Base-by-base conservation (phyloP, 805 yeast species). In the Lipomyces spencermartinsiae region DNA sequence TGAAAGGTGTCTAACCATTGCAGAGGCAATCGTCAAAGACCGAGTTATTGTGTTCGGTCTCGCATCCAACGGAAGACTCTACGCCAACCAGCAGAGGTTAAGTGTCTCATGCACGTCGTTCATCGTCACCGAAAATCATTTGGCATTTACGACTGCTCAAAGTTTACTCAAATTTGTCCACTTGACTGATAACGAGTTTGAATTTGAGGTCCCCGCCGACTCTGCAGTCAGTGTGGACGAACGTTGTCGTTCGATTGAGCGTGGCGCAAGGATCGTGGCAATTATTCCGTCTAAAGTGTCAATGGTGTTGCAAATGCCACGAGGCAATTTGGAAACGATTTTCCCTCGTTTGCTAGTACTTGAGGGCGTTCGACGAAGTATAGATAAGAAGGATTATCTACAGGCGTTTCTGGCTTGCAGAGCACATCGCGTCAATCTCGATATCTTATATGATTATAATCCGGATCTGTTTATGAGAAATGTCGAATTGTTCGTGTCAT, bases 251-350 rank as follows among this genome's bases (percentile, higher is more conserved):
- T 86, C 89, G 67, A 89, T 95, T 63, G 99, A 95, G 79, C 84
- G 97, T 72, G 98, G 99, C 0, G 92, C 98, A 0, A 74, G 90
- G n/a, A 79, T 95, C 59, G 92, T 94, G 0, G 83, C 93, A 53
- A 86, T 87, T 1, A 89, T 93, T 74, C 97, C 98, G 0, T 86
- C 94, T 0, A 89, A 86, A 64, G 88, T 93, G 65, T 85, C 93
- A 0, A 93, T 96, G 22, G 87, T 92, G 3, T 82, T 95, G 63
- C 97, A 95, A 78, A 97, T 97, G 4, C 97, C 97, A 67, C 86
- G 99, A 77, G 99, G 99, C 69, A 95, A 95, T 75, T 81, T 95
- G 73, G 99, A 95, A 78, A 93, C 98, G 0, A 90, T 95, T 22
- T 89, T 87, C 75, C 99, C 99, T 14, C 85, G 99, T 77, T 90